phyloP scores from a whole-genome alignment of 768 basidiomycete genomes.

The Suillus americanus region DNA sequence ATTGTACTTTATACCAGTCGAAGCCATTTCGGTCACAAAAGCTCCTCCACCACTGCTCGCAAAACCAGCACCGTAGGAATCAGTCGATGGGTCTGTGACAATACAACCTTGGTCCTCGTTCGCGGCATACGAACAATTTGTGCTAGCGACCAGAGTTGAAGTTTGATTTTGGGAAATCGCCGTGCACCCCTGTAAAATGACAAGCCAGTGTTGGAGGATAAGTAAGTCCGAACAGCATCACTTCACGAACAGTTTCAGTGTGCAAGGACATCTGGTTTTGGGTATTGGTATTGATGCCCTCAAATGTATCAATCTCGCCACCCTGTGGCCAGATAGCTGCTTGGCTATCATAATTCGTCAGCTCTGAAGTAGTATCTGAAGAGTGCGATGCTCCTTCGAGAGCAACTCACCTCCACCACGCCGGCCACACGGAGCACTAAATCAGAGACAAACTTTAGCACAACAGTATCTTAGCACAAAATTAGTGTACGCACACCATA shows the following conservation, averaged over 20 bases:
- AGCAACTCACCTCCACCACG: conserved; percentile 45
- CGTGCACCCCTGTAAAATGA: conserved; percentile 45
- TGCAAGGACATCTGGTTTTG: conserved; percentile 76
- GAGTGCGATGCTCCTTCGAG: neutral
- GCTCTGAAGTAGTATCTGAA: neutral
- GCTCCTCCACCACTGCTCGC: conserved; percentile 68
- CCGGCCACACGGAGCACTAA: conserved; percentile 74
- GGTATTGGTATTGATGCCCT: conserved; percentile 70
- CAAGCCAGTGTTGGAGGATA: neutral
- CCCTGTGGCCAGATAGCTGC: conserved; percentile 61
- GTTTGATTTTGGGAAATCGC: conserved; percentile 49
- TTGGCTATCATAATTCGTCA: conserved; percentile 33
- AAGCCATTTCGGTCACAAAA: conserved; percentile 72
- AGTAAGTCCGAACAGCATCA: neutral
- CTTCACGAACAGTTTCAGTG: conserved; percentile 47
- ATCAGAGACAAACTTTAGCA: conserved; percentile 5
- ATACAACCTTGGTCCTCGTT: conserved; percentile 68
- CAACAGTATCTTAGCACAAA: conserved; percentile 5
- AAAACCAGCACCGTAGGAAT: conserved; percentile 67
- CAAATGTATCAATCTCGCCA: conserved; percentile 79
- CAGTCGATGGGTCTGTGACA: conserved; percentile 49
- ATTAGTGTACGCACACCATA: conserved; percentile 48
- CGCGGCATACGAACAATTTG: conserved; percentile 57
- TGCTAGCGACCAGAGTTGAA: conserved; percentile 52
- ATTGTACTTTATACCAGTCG: conserved; percentile 61